Evolutionary conservation across 805 yeast genomes (phyloP), one percentile per base, ranked within the genome.

Genomic region (Monosporozyma yasuniensis): DNA sequence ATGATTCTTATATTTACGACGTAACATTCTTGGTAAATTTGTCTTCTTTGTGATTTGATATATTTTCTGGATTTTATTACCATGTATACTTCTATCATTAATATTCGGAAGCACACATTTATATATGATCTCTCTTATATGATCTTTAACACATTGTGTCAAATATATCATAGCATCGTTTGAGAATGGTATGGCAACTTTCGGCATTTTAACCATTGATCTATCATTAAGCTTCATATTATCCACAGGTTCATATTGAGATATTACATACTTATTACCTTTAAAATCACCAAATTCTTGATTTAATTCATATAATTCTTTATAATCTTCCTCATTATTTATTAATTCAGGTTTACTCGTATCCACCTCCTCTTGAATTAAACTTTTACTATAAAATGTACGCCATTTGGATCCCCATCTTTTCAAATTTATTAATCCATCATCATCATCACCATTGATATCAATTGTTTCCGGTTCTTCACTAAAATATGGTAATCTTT

Each of bases 371-470:
- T 57, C 64, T 34, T 49, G 53, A 11, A 61, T 44, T 2, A 55
- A 47, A 19, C 57, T 56, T 44, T 54, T 54, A 5, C 64, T 51
- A 47, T 65, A 65, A 2, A 64, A 48, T 1, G 55, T 48, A 2
- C 32, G 37, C 69, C 69, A 65, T 43, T 64, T 54, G 41, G 51
- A 56, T 9, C 54, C 47, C 69, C 69, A 65, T 27, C 58, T 59
- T 3, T 48, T 52, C 12, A 61, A 18, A 10, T 52, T 47, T 10
- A 61, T 51, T 14, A 60, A 43, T 2, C 38, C 41, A 14, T 47
- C 35, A 21, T 50, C 49, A 7, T 50, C 50, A 6, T 22, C 46
- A 4, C 9, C 27, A 21, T 16, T 19, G 5, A 14, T n/a, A 10
- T 19, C 34, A 4, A 25, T 4, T 14, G 11, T 18, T 23, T n/a